Percentiles rank a stretch among this genome's conserved stretches.
Conservation (phyloP, 768 basidiomycete species). For the Lactarius hatsudake region DNA sequence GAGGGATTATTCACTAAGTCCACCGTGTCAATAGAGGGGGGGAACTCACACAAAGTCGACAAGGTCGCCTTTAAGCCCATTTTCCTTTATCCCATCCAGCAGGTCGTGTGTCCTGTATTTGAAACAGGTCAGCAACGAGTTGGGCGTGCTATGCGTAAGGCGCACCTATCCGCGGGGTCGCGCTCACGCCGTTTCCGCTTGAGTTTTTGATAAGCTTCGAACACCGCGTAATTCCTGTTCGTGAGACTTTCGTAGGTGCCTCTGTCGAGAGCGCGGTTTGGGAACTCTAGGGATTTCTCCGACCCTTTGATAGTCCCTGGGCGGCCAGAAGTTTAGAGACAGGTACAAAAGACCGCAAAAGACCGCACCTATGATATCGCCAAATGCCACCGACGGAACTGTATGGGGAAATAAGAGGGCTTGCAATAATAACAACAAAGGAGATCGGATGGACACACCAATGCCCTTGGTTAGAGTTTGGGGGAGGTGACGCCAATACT, state of each 20-base stretch:
- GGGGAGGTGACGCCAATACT: slow-evolving; percentile 62
- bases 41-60: slow-evolving; percentile 51
- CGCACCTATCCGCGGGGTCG: slow-evolving; percentile 61
- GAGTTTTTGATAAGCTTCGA: slow-evolving; percentile 47
- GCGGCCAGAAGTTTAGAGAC: neutral
- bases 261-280: slow-evolving; percentile 18
- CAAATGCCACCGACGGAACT: slow-evolving; percentile 65
- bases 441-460: slow-evolving; percentile 37
- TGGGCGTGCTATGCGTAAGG: neutral
- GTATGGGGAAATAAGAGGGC: neutral
- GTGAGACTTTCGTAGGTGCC: slow-evolving; percentile 4
- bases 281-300: slow-evolving; percentile 42
- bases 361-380: slow-evolving; percentile 56
- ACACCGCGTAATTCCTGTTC: slow-evolving; percentile 36
- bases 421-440: neutral
- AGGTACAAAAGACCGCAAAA: neutral
- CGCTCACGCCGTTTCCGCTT: slow-evolving; percentile 44
- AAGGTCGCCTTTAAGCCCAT: slow-evolving; percentile 38
- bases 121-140: slow-evolving; percentile 1
- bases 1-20: neutral
- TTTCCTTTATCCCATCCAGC: slow-evolving; percentile 37
- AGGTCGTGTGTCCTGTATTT: slow-evolving; percentile 49
- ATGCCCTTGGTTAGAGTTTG: slow-evolving; percentile 50
- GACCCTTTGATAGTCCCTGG: slow-evolving; percentile 68
- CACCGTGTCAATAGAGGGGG: neutral